These are phyloP conservation scores for Leonotis leonurus DNA, from an alignment of 257 asterid genomes.

Conservation along the genomic window DNA sequence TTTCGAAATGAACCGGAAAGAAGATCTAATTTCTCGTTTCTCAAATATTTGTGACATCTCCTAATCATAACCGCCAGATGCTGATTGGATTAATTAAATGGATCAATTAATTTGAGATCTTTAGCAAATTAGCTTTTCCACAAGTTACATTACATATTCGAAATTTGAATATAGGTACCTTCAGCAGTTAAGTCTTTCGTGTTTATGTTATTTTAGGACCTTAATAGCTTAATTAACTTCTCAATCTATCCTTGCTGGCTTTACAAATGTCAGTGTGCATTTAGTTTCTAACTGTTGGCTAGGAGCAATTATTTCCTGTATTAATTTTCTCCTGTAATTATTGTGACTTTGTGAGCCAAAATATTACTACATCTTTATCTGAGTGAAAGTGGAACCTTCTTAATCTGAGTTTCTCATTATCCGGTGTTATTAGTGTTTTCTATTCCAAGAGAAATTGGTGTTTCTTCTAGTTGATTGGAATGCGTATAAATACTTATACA, in stretches of 20 bases:
- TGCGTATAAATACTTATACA: background rate
- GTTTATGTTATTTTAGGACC: background rate
- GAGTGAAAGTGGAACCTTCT: background rate
- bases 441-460: background rate
- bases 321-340: background rate
- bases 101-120: constrained; percentile 15
- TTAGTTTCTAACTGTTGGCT: background rate
- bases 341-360: background rate
- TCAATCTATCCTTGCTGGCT: constrained; percentile 9
- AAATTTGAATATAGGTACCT: background rate
- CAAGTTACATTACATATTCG: background rate
- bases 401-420: background rate
- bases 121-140: constrained; percentile 3
- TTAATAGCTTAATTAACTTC: constrained; percentile 7
- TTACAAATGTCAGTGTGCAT: background rate
- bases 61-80: background rate
- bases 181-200: background rate
- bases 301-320: background rate
- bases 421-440: background rate
- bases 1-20: background rate
- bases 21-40: constrained; percentile 9
- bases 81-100: background rate
- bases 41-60: background rate
- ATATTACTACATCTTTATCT: background rate
- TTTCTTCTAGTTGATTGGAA: background rate